Evolutionary conservation across 1,284 basidiomycete species (phyloP).

Genomic region (Melampsora americana): DNA sequence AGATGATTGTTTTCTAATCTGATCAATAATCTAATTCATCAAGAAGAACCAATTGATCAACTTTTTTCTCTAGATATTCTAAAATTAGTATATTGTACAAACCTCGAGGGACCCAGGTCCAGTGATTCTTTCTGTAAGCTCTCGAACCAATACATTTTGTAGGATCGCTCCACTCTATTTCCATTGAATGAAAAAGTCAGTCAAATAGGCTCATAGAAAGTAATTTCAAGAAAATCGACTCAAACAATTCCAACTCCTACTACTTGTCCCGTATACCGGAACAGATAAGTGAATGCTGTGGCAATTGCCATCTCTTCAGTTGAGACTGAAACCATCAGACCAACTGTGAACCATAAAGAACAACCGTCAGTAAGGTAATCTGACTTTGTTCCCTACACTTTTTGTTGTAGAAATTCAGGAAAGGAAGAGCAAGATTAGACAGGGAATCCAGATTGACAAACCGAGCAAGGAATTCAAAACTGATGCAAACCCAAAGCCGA

Average conservation of each 20-base stretch:
- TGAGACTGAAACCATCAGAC: conserved; percentile 51
- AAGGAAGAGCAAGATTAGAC: background rate
- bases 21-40: too few species aligned
- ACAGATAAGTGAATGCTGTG: conserved; percentile 53
- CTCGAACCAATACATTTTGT: conserved; percentile 20
- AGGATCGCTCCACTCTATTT: conserved; percentile 27
- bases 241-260: conserved; percentile 49
- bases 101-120: too few species aligned
- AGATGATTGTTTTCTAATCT: too few species aligned
- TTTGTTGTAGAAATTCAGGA: background rate
- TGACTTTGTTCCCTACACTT: background rate
- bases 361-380: background rate
- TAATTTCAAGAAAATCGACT: background rate
- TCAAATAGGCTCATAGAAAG: background rate
- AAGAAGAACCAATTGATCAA: too few species aligned
- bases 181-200: background rate
- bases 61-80: too few species aligned
- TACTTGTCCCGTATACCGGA: conserved; percentile 53
- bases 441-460: too few species aligned
- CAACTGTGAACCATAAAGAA: background rate
- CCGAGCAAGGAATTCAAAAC: conserved; percentile 11
- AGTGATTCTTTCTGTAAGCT: background rate
- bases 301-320: conserved; percentile 51
- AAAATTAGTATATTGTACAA: too few species aligned
- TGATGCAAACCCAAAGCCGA: conserved; percentile 19